Percentiles rank a stretch among this genome's conserved stretches.
These are phyloP conservation scores for Heterobasidion annosum DNA, from an alignment of 1,284 basidiomycete species.

Conservation along the genomic window DNA sequence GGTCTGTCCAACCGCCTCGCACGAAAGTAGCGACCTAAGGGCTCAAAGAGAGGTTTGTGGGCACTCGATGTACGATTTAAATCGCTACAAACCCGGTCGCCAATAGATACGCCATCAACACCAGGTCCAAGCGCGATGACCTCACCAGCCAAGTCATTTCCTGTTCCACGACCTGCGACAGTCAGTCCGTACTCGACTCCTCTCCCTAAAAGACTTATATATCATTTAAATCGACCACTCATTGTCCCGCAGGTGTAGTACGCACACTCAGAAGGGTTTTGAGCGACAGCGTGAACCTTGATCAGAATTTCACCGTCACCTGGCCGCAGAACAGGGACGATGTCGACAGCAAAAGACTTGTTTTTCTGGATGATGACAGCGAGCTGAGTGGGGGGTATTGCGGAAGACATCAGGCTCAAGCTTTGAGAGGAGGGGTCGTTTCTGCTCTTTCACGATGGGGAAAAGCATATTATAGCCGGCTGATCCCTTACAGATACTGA, in stretches of 20 bases:
- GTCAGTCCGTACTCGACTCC: neutral
- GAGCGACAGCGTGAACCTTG: slow-evolving; percentile 20
- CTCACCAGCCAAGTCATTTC: neutral
- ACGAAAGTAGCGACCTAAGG: too few species aligned
- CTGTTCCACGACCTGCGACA: neutral
- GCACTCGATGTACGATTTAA: too few species aligned
- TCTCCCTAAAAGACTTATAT: neutral
- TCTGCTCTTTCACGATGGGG: too few species aligned
- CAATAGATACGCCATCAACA: neutral
- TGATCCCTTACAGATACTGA: too few species aligned
- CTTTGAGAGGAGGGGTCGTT: too few species aligned
- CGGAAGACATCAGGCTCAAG: neutral
- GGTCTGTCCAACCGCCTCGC: too few species aligned
- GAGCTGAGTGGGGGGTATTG: neutral
- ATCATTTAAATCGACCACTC: neutral
- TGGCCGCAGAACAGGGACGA: slow-evolving; percentile 12
- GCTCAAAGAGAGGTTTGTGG: too few species aligned
- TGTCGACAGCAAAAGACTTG: neutral
- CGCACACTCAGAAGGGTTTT: slow-evolving; percentile 21
- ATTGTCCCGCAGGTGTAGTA: neutral
- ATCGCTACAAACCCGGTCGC: neutral
- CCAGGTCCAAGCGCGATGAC: neutral
- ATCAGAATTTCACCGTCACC: slow-evolving; percentile 20
- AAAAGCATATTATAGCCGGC: too few species aligned
- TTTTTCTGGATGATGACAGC: neutral